phyloP scores from a whole-genome alignment of 352 stramenopile species.

The Phytophthora palmivora region DNA sequence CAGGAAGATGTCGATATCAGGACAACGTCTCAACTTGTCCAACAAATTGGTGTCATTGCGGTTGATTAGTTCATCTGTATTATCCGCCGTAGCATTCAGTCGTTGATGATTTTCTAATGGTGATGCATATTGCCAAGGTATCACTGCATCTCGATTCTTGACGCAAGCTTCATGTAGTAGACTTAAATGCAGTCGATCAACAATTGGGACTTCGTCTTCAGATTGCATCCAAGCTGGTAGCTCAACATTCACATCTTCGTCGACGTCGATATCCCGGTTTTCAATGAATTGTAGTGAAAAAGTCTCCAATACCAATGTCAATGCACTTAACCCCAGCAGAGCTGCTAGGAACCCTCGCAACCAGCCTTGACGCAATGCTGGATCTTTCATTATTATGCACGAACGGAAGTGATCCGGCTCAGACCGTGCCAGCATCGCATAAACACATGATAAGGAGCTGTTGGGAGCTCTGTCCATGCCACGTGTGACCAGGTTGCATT shows the following conservation, averaged over 20 bases:
- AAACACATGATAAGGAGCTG: slow-evolving; percentile 12
- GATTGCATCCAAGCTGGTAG: slow-evolving; percentile 4
- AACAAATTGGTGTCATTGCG: slow-evolving; percentile 45
- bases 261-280: slow-evolving; percentile 4
- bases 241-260: not conserved
- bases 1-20: slow-evolving; percentile 73
- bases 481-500: not conserved
- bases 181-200: slow-evolving; percentile 44
- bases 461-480: slow-evolving; percentile 7
- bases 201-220: slow-evolving; percentile 14
- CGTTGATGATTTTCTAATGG: slow-evolving; percentile 13
- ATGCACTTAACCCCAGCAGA: slow-evolving; percentile 15
- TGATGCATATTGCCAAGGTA: slow-evolving; percentile 39
- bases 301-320: slow-evolving; percentile 27
- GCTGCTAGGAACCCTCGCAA: slow-evolving; percentile 19
- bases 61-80: slow-evolving; percentile 12
- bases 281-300: slow-evolving; percentile 3
- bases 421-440: not conserved
- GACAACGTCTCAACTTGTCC: slow-evolving; percentile 51
- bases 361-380: slow-evolving; percentile 3
- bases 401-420: slow-evolving; percentile 6
- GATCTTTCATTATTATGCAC: slow-evolving; percentile 8
- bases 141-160: slow-evolving; percentile 35
- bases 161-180: slow-evolving; percentile 45
- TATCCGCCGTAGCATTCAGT: slow-evolving; percentile 15